phyloP scores from a whole-genome alignment of 805 yeast species.

The Lipomyces lipofer region DNA sequence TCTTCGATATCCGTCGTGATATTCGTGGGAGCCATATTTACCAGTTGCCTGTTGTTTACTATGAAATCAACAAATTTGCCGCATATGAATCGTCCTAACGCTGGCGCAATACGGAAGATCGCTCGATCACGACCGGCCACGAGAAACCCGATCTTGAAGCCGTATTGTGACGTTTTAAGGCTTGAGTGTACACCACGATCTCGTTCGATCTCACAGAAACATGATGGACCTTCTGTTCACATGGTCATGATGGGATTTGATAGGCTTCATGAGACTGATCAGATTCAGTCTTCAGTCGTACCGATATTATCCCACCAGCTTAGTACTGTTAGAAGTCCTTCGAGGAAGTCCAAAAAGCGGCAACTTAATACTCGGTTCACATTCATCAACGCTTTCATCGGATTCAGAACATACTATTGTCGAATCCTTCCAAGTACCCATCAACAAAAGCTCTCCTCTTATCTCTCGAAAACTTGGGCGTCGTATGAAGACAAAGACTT shows the following conservation, averaged over 20 bases:
- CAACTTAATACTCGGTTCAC: too few species aligned
- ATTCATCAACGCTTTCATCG: conserved; percentile 20
- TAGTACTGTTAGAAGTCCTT: too few species aligned
- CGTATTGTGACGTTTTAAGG: conserved; percentile 15
- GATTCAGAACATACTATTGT: conserved; percentile 20
- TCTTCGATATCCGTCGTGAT: too few species aligned
- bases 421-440: conserved; percentile 15
- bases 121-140: too few species aligned
- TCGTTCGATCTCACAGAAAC: too few species aligned
- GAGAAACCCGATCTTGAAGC: conserved; percentile 10
- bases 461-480: conserved; percentile 19
- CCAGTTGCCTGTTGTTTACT: too few species aligned
- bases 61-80: too few species aligned
- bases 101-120: too few species aligned
- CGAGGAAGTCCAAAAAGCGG: too few species aligned
- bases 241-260: conserved; percentile 8
- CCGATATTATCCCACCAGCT: too few species aligned
- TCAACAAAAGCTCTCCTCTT: conserved; percentile 17
- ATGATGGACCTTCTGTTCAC: conserved; percentile 1
- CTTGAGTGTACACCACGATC: not conserved
- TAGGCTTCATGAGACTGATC: not conserved
- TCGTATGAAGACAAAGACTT: conserved; percentile 19
- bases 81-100: too few species aligned
- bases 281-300: not conserved
- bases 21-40: too few species aligned